Evolutionary conservation across 257 asterid species (phyloP).

Genomic region (Coffea canephora): DNA sequence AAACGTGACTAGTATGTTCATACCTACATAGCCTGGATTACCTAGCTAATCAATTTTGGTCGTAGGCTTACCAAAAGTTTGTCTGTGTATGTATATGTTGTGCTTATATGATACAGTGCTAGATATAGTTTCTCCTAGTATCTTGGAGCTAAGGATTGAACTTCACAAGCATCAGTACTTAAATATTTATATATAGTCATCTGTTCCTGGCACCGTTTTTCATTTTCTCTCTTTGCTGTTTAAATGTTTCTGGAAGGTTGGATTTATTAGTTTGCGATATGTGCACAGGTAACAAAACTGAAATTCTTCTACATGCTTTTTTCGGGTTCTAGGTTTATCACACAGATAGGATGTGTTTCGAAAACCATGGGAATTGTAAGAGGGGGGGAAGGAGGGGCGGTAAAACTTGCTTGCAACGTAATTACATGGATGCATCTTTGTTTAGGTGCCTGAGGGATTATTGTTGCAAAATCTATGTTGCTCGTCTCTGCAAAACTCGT

Average conservation of each 20-base stretch:
- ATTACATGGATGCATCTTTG: neutral
- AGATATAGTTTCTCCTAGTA: neutral
- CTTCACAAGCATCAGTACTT: neutral
- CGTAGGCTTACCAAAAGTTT: constrained; percentile 1
- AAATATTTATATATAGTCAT: neutral
- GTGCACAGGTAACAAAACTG: neutral
- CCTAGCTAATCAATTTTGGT: neutral
- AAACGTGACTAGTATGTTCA: constrained; percentile 2
- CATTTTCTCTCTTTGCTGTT: neutral
- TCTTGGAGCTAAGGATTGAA: neutral
- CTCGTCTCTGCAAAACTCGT: neutral
- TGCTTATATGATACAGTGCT: neutral
- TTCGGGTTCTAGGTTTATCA: neutral
- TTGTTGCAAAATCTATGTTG: too few relatives aligned
- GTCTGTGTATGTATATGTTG: neutral
- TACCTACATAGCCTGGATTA: neutral
- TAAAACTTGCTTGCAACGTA: neutral
- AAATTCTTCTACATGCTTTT: neutral
- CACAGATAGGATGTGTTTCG: neutral
- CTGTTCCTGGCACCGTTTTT: neutral
- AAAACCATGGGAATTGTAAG: neutral
- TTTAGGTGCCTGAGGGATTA: too few relatives aligned
- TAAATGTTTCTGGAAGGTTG: neutral
- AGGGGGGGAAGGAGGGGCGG: too few relatives aligned
- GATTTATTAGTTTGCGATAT: neutral